These are phyloP conservation scores for Cardiospermum halicacabum DNA, from an alignment of 345 rosid genomes.

Conservation along the genomic window DNA sequence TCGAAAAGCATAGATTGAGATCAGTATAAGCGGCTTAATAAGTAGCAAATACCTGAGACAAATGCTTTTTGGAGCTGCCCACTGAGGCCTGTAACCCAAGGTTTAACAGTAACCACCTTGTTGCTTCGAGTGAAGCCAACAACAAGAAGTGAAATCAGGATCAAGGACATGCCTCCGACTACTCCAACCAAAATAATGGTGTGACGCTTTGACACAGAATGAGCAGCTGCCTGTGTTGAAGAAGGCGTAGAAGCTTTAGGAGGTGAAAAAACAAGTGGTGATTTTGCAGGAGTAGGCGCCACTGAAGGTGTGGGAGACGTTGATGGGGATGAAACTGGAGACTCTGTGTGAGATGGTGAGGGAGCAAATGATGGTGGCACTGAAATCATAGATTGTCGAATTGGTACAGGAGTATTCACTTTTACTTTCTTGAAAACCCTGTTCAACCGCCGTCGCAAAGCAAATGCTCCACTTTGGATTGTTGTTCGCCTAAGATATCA, in stretches of 20 bases:
- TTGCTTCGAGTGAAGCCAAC: constrained; percentile 41
- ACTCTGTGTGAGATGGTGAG: constrained; percentile 26
- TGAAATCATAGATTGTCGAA: constrained; percentile 24
- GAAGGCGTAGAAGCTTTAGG: constrained; percentile 20
- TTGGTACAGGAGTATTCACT: constrained; percentile 7
- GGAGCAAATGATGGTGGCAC: constrained; percentile 25
- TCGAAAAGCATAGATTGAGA: not conserved
- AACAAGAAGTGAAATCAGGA: constrained; percentile 34
- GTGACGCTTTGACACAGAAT: constrained; percentile 23
- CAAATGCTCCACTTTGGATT: constrained; percentile 19
- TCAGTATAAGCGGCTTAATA: not conserved
- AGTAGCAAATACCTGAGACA: constrained; percentile 49
- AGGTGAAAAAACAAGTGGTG: constrained; percentile 19
- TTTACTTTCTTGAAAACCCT: constrained; percentile 7
- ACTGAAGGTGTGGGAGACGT: constrained; percentile 28
- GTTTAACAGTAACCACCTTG: constrained; percentile 72
- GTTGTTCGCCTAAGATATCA: constrained; percentile 31
- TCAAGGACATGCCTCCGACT: constrained; percentile 37
- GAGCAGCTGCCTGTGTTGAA: constrained; percentile 25
- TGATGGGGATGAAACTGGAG: constrained; percentile 27
- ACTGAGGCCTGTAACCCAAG: constrained; percentile 86
- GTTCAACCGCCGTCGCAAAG: constrained; percentile 40
- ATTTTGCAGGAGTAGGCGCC: constrained; percentile 23
- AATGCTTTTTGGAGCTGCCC: constrained; percentile 85
- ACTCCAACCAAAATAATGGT: constrained; percentile 30